Evolutionary conservation across 148 eudicot genomes (phyloP).

Genomic region (Rhododendron molle): DNA sequence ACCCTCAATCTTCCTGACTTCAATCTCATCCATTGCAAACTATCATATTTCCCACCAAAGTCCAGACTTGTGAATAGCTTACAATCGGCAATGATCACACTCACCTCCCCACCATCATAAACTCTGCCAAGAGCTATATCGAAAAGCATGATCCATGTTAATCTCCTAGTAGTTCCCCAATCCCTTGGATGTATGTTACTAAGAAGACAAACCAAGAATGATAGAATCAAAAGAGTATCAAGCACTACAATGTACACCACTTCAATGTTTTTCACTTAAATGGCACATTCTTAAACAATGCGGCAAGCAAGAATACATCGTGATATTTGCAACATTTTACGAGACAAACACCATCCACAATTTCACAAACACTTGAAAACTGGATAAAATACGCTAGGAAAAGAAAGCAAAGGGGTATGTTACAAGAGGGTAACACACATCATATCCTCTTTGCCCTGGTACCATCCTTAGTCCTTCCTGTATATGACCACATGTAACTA

Average conservation of each 20-base stretch:
- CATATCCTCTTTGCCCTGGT: background rate
- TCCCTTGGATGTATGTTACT: background rate
- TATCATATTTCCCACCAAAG: background rate
- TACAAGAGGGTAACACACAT: background rate
- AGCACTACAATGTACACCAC: too few species aligned
- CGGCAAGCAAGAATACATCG: background rate
- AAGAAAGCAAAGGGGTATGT: background rate
- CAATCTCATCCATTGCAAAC: background rate
- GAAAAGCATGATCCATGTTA: background rate
- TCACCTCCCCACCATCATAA: background rate
- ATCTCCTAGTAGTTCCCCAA: background rate
- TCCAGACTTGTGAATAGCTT: background rate
- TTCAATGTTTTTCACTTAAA: too few species aligned
- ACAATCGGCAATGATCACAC: background rate
- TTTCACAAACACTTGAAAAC: background rate
- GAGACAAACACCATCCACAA: background rate
- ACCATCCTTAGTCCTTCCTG: background rate
- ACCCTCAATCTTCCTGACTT: background rate
- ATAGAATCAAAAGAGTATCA: too few species aligned
- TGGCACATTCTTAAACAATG: background rate
- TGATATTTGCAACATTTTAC: background rate
- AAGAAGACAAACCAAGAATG: background rate
- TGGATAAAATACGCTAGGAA: background rate
- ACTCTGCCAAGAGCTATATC: background rate
- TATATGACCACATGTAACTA: background rate